Evolutionary conservation across 768 basidiomycete genomes (phyloP).

Genomic region (Strobilomyces echinocephalus): DNA sequence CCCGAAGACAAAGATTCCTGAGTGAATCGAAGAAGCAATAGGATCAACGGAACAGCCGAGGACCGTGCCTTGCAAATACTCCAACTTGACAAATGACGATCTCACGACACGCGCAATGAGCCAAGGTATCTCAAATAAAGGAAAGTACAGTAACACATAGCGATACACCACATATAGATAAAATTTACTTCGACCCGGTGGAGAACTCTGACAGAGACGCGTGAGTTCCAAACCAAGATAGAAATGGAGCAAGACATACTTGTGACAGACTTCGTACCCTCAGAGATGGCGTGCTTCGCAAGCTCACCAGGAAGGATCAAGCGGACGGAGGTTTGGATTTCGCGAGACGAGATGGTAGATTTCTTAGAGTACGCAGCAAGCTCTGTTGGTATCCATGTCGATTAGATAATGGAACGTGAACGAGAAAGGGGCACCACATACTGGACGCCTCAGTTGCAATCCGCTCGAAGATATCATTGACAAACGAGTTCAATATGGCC

Average conservation of each 20-base stretch:
- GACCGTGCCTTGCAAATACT: background rate
- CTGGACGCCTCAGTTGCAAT: conserved; percentile 72
- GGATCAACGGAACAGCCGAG: background rate
- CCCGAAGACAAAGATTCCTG: too few relatives aligned
- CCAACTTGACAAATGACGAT: background rate
- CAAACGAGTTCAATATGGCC: conserved; percentile 80
- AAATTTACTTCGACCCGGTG: conserved; percentile 48
- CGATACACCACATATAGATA: conserved; percentile 28
- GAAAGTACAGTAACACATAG: conserved; percentile 31
- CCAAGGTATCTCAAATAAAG: conserved; percentile 30
- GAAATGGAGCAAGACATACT: conserved; percentile 37
- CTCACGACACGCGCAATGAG: background rate
- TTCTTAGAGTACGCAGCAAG: conserved; percentile 86
- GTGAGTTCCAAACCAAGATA: conserved; percentile 3
- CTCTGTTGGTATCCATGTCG: conserved; percentile 36
- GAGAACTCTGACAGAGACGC: conserved; percentile 47
- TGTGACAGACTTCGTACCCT: conserved; percentile 73
- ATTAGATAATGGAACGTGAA: background rate
- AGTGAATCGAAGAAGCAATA: too few relatives aligned
- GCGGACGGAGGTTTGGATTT: conserved; percentile 82
- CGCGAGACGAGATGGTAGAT: conserved; percentile 87
- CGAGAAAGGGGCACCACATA: conserved; percentile 29
- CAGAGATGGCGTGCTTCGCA: conserved; percentile 84
- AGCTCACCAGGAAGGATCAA: conserved; percentile 83
- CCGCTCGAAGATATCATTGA: conserved; percentile 81